phyloP scores from a whole-genome alignment of 78 protist species.

The Chrysochromulina parva region DNA sequence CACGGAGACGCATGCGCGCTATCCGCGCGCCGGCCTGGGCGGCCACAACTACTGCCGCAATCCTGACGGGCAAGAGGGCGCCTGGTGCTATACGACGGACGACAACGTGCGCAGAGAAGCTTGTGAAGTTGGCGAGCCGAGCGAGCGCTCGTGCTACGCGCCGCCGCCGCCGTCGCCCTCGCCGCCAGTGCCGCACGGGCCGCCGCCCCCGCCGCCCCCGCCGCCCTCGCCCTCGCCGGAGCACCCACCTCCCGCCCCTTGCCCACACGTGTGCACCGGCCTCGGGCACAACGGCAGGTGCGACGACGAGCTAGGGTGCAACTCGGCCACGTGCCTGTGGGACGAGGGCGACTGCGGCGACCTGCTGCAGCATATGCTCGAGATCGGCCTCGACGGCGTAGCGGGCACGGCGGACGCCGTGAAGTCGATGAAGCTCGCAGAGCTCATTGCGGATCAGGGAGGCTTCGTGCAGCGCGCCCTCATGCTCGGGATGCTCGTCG shows the following conservation, averaged over 20 bases:
- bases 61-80: not conserved
- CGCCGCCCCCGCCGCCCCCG: conserved; percentile 16
- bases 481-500: too few relatives aligned
- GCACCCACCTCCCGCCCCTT: not conserved
- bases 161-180: conserved; percentile 12
- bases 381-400: too few relatives aligned
- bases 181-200: not conserved
- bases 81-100: conserved; percentile 26
- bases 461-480: too few relatives aligned
- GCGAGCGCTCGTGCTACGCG: not conserved
- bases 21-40: conserved; percentile 24
- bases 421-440: too few relatives aligned
- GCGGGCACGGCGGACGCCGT: too few relatives aligned
- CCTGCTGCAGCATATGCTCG: too few relatives aligned
- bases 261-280: not conserved
- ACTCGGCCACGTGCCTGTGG: not conserved
- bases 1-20: not conserved
- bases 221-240: not conserved
- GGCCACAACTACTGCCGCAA: conserved; percentile 41
- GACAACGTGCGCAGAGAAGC: not conserved
- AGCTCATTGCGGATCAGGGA: too few relatives aligned
- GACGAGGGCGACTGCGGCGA: not conserved
- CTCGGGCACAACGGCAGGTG: not conserved
- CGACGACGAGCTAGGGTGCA: not conserved
- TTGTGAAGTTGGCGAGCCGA: not conserved